Percentiles rank a stretch among this genome's conserved stretches.
phyloP scores from a whole-genome alignment of 1,139 yeast genomes.

The Blastobotrys buckinghamii region DNA sequence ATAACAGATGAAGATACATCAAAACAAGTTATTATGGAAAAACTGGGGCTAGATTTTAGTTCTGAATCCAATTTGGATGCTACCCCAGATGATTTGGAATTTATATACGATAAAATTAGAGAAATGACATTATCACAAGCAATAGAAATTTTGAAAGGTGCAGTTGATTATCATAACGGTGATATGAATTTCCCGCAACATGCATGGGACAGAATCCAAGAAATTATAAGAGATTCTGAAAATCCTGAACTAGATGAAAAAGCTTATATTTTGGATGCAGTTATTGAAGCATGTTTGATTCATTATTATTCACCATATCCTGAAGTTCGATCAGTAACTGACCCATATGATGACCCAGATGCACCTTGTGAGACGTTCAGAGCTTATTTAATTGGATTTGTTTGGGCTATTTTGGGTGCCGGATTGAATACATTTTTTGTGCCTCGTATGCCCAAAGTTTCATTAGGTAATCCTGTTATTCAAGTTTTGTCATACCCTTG shows the following conservation, averaged over 20 bases:
- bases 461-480: slow-evolving; percentile 42
- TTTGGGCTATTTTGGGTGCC: slow-evolving; percentile 53
- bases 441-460: slow-evolving; percentile 47
- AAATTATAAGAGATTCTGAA: slow-evolving; percentile 24
- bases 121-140: slow-evolving; percentile 25
- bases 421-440: slow-evolving; percentile 52
- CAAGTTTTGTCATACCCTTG: slow-evolving; percentile 54
- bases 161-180: slow-evolving; percentile 37
- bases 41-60: background rate
- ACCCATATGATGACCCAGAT: slow-evolving; percentile 30
- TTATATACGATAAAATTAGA: slow-evolving; percentile 38
- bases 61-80: background rate
- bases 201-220: slow-evolving; percentile 29
- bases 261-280: slow-evolving; percentile 31
- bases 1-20: background rate
- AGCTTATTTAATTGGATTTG: slow-evolving; percentile 46
- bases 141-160: slow-evolving; percentile 12
- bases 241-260: slow-evolving; percentile 5
- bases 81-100: slow-evolving; percentile 19
- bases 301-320: slow-evolving; percentile 55
- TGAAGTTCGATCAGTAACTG: slow-evolving; percentile 53
- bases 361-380: slow-evolving; percentile 48
- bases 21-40: background rate
- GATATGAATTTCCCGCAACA: slow-evolving; percentile 47
- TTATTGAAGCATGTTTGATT: slow-evolving; percentile 36